Base-by-base conservation (phyloP, 108 stramenopile genomes). In the Seminavis robusta region DNA sequence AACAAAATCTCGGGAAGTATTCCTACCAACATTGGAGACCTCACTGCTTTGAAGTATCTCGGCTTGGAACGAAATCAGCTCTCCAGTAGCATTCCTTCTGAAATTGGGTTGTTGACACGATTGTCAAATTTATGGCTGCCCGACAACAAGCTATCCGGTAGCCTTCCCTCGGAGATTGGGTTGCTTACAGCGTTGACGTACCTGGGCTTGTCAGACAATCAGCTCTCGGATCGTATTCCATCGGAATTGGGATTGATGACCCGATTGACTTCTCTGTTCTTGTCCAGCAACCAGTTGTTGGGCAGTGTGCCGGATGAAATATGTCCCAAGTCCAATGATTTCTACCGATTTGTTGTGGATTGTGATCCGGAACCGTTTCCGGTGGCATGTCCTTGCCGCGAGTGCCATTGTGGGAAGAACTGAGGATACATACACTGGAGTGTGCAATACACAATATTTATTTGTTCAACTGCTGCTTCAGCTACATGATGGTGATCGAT, bases 41-140 rank as follows among this genome's bases (percentile, higher is more conserved):
- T 53, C 17, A 53, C 52, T 9, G 17, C 9, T 7, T 36, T 53
- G 17, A 15, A 29, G 20, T 17, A 16, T 10, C n/a, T 53, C 37
- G 33, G 30, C 11, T 34, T 53, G 0, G 17, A 31, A 19, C 17
- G 30, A 7, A 53, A 53, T 36, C 31, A 4, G 37, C 37, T 53
- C 33, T 0, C 6, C 13, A 36, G 33, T 16, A 53, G 33, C 13
- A 53, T 53, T 20, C 52, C 52, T 19, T n/a, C 31, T 4, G 52
- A 53, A 36, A 20, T 33, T 6, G 31, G 33, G 15, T 9, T 5
- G 17, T 36, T 53, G 52, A 36, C 33, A 30, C 69, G 63, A 33
- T 56, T 86, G 61, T 58, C 61, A 36, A 68, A 76, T 43, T 61
- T 86, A n/a, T 78, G 69, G 78, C 16, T 86, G 29, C 56, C 47